Evolutionary conservation across 2,329 filamentous ascomycete species (phyloP).

Genomic region (Neophaeococcomyces mojaviensis): DNA sequence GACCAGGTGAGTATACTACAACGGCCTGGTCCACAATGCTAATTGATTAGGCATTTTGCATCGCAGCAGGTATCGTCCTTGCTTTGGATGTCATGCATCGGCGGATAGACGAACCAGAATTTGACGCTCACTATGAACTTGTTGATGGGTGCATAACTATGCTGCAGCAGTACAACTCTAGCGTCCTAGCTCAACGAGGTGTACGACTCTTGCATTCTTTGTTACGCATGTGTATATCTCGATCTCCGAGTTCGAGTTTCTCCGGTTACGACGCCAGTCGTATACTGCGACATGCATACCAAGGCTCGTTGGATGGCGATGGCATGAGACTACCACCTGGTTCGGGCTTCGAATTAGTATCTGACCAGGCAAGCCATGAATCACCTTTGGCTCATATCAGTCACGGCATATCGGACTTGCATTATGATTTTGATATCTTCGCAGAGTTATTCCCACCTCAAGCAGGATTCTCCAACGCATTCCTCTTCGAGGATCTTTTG

Average conservation of each 20-base stretch:
- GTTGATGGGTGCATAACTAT: conserved; percentile 13
- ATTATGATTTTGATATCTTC: conserved; percentile 17
- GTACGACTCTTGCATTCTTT: conserved; percentile 9
- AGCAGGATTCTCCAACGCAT: conserved; percentile 20
- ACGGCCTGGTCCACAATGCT: background rate
- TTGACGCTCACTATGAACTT: conserved; percentile 10
- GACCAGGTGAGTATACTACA: conserved; percentile 15
- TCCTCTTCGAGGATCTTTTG: conserved; percentile 21
- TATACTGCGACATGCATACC: too few species aligned
- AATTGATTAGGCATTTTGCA: conserved; percentile 29
- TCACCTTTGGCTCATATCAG: too few species aligned
- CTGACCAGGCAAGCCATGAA: too few species aligned
- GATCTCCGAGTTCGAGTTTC: too few species aligned
- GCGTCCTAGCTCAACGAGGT: conserved; percentile 13
- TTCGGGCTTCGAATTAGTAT: too few species aligned
- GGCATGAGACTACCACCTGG: background rate
- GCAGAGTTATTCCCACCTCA: conserved; percentile 20
- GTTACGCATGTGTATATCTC: background rate
- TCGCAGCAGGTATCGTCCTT: conserved; percentile 32
- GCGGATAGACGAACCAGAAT: conserved; percentile 11
- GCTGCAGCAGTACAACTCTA: conserved; percentile 11
- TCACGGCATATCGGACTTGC: too few species aligned
- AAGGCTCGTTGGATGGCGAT: too few species aligned
- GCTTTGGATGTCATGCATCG: conserved; percentile 32
- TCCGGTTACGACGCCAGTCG: too few species aligned